phyloP scores from a whole-genome alignment of 208 protist genomes.

The Eutreptiella sp. region DNA sequence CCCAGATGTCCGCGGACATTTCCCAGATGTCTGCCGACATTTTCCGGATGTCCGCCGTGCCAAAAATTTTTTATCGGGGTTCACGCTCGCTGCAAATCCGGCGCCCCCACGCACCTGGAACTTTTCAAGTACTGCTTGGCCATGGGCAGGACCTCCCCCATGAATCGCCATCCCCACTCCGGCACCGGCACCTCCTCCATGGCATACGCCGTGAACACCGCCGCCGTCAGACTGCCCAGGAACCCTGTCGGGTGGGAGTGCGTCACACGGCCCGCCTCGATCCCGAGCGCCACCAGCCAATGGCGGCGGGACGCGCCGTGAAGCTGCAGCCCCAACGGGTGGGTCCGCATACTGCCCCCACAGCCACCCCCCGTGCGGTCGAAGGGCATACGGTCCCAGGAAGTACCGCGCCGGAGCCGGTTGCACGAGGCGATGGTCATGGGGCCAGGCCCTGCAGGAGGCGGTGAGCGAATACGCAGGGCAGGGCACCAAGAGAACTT shows the following conservation, averaged over 20 bases:
- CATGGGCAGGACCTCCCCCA: slow-evolving; percentile 1
- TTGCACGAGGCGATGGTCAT: too few species aligned
- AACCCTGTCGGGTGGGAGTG: slow-evolving; percentile 27
- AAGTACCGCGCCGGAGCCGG: too few species aligned
- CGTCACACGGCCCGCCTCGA: slow-evolving; percentile 21
- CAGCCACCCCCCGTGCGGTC: too few species aligned
- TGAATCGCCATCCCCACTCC: neutral
- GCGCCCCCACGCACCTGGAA: neutral
- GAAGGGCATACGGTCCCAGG: too few species aligned
- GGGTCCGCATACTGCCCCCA: slow-evolving; percentile 4
- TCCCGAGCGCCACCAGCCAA: neutral
- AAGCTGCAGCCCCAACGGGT: neutral
- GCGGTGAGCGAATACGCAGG: too few species aligned
- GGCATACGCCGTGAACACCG: slow-evolving; percentile 12
- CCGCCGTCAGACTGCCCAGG: neutral
- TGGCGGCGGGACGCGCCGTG: neutral
- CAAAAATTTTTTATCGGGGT: too few species aligned
- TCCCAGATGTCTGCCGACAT: too few species aligned
- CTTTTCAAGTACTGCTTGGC: neutral
- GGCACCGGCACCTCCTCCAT: slow-evolving; percentile 6
- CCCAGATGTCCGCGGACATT: too few species aligned
- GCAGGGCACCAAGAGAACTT: too few species aligned
- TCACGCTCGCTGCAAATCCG: neutral
- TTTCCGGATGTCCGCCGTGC: too few species aligned
- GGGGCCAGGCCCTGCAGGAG: too few species aligned